Conservation (phyloP, 2,329 filamentous ascomycete species). For the Diaporthe longicolla region DNA sequence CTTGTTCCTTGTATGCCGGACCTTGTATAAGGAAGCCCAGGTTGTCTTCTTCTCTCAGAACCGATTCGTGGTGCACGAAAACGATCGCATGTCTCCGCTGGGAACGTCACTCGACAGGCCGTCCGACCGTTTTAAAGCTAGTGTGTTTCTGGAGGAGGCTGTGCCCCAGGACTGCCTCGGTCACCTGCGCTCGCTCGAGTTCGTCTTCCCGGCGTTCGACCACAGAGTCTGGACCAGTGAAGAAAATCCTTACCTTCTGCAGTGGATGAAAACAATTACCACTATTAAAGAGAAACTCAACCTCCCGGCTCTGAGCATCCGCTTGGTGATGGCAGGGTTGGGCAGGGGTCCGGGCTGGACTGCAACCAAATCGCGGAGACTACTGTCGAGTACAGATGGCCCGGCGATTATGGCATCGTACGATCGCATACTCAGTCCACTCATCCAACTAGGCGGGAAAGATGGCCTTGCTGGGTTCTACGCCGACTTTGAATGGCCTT, state of each 20-base stretch:
- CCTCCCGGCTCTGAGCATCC: background rate
- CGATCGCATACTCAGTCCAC: background rate
- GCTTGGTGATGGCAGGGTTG: background rate
- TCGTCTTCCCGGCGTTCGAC: background rate
- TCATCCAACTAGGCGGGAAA: background rate
- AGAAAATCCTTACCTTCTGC: background rate
- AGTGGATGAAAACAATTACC: background rate
- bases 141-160: background rate
- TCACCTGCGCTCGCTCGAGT: conserved; percentile 16
- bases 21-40: conserved; percentile 41
- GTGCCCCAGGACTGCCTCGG: conserved; percentile 8
- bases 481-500: background rate
- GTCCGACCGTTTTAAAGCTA: background rate
- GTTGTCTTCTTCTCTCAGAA: conserved; percentile 38
- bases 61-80: conserved; percentile 17
- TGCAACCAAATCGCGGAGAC: no score
- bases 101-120: background rate
- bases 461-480: background rate
- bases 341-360: background rate
- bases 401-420: background rate
- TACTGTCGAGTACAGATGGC: background rate
- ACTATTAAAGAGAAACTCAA: background rate
- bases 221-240: background rate
- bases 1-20: conserved; percentile 39
- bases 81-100: background rate